Base-by-base conservation (phyloP, 164 flowering plant species). In the Macadamia tetraphylla region DNA sequence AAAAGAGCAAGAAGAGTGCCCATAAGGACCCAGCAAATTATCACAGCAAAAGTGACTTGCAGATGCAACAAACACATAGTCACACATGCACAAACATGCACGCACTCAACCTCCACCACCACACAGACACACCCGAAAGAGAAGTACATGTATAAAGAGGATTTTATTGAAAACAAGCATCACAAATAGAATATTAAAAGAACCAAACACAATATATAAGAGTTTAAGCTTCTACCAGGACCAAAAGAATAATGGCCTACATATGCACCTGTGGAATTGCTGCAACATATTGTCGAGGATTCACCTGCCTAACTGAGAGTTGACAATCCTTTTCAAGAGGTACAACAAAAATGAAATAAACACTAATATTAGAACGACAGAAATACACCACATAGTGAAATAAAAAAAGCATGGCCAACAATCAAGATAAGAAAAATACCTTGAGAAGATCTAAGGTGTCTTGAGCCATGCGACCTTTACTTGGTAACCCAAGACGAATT, bases 221-320 rank as follows among this genome's bases (percentile, higher is more conserved):
- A 35, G 40, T 35, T 35, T 35, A 35, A 46, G 51, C 9, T 8
- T 46, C 1, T 46, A 46, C 51, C 51, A 46, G 13, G 6, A 46
- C 51, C 51, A 44, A 23, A 12, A 30, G 4, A 66, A 52, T 55
- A 15, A 31, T 3, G 15, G 15, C 57, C 1, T 4, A 58, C 40
- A n/a, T 32, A 43, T 62, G 43, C 35, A 91, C 98, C 92, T 83
- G 91, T 4, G 98, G 96, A 68, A 95, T 95, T 49, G 89, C 81
- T 7, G 98, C 99, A 55, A 95, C 98, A 68, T 95, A 95, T 67
- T 95, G 99, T 14, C 98, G 84, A 29, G 97, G 98, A 83, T 95
- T 92, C 35, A 83, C 87, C 73, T 95, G 96, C 75, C 71, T 83
- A 44, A 95, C 99, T 0, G 90, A 82, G 65, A 95, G 75, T 80